Conservation (phyloP, 257 asterid species). For the Forsythia suspensa region DNA sequence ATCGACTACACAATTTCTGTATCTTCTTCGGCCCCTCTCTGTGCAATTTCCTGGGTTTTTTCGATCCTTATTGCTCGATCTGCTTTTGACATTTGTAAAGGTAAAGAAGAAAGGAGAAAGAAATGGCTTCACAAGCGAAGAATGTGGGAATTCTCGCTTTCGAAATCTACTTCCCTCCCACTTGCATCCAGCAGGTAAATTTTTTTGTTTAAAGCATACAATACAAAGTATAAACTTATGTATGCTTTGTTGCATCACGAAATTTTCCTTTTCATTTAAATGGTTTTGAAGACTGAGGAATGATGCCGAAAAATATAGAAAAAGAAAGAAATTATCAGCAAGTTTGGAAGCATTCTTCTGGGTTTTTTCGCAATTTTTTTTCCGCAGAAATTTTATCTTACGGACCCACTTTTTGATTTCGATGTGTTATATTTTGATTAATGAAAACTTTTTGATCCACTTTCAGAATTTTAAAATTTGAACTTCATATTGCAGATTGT, state of each 20-base stretch:
- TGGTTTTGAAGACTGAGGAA: conserved; percentile 4
- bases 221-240: too few relatives aligned
- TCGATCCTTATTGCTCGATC: conserved; percentile 21
- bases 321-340: neutral
- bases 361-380: neutral
- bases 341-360: neutral
- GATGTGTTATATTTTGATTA: conserved; percentile 2
- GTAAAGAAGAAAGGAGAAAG: conserved; percentile 6
- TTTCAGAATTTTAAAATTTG: conserved; percentile 3
- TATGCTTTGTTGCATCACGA: too few relatives aligned
- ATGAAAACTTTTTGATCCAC: conserved; percentile 1
- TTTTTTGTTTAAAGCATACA: neutral
- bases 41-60: conserved; percentile 25
- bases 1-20: conserved; percentile 11
- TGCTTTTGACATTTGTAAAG: conserved; percentile 17
- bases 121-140: conserved; percentile 52
- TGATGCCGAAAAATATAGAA: conserved; percentile 11
- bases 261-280: neutral
- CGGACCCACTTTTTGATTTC: conserved; percentile 27
- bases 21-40: conserved; percentile 5
- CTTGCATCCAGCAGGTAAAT: conserved; percentile 89
- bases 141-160: conserved; percentile 97
- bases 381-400: neutral
- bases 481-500: conserved; percentile 26
- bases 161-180: conserved; percentile 94